Evolutionary conservation across 2,329 filamentous ascomycete genomes (phyloP), one percentile per base, ranked within the genome.

Genomic region (Penicillium olsonii): DNA sequence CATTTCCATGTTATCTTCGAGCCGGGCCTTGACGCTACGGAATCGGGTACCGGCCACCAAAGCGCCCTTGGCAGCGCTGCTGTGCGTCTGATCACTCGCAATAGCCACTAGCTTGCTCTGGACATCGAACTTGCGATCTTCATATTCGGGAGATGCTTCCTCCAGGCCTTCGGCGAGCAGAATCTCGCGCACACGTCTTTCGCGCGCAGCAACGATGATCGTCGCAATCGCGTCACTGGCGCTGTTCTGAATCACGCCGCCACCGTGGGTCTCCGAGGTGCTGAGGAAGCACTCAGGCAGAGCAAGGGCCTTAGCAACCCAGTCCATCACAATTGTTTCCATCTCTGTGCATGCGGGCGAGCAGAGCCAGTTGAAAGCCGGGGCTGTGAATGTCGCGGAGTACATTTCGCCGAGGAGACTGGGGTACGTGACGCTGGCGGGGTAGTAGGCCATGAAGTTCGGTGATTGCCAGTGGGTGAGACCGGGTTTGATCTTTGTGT

Each of bases 301-400:
- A 1, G 75, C 83, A 11, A 96, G 72, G 8, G 90, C 80, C 68
- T 87, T 83, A 14, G 87, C 90, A 3, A 96, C 75, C 92, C 92
- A 97, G 72, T 97, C 92, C 68, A 96, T 80, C 37, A 96, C 87
- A 19, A 96, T 81, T 0, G 92, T 96, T 77, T 97, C 92, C 40
- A 97, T 81, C 74, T 97, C 92, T 0, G 92, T 97, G 15, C 94
- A 87, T 6, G 88, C 91, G 0, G 92, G 92, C 5, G 87, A 91
- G 73, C 92, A 96, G 56, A 96, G 85, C 92, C 92, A 97, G 73
- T 97, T 97, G 79, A 97, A 97, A 33, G 90, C 90, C 1, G 92
- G 90, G 14, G 89, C 89, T 11, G 85, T 94, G 73, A 96, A 92
- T 6, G 90, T 87, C 5, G 89, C 86, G 37, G 85, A 90, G 77